phyloP scores from a whole-genome alignment of 257 asterid species.

The Thymus mandschuricus region DNA sequence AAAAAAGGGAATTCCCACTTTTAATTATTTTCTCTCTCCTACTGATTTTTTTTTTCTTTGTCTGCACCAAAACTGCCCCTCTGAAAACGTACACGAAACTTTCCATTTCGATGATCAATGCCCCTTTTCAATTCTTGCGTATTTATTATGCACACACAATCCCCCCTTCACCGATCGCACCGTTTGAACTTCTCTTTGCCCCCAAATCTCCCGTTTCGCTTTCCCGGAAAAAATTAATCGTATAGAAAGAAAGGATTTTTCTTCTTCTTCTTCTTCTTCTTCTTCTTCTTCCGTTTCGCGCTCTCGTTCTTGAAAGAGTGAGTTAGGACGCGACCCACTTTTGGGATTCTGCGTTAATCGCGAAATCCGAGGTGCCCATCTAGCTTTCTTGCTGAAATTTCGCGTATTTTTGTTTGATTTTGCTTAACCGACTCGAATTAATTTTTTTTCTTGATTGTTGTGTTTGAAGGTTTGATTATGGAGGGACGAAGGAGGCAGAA shows the following conservation, averaged over 20 bases:
- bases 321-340: conserved; percentile 18
- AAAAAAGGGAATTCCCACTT: too few species aligned
- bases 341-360: conserved; percentile 21
- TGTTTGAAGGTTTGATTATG: conserved; percentile 39
- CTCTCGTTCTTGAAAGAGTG: conserved; percentile 28
- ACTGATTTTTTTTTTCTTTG: conserved; percentile 1
- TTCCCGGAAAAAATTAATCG: background rate
- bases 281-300: conserved; percentile 10
- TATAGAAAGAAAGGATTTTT: background rate
- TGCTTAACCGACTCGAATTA: background rate
- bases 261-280: background rate
- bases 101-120: conserved; percentile 32
- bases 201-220: conserved; percentile 18
- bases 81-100: conserved; percentile 14
- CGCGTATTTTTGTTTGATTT: background rate
- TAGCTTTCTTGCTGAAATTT: conserved; percentile 15
- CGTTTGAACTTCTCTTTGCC: conserved; percentile 30
- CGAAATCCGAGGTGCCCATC: conserved; percentile 42
- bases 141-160: background rate
- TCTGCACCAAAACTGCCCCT: conserved; percentile 16
- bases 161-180: conserved; percentile 27
- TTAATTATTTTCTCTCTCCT: background rate
- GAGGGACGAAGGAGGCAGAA: conserved; percentile 45
- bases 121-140: background rate
- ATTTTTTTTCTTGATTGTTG: background rate